phyloP scores from a whole-genome alignment of 2,329 filamentous ascomycete species.

The Epichloe elymi region DNA sequence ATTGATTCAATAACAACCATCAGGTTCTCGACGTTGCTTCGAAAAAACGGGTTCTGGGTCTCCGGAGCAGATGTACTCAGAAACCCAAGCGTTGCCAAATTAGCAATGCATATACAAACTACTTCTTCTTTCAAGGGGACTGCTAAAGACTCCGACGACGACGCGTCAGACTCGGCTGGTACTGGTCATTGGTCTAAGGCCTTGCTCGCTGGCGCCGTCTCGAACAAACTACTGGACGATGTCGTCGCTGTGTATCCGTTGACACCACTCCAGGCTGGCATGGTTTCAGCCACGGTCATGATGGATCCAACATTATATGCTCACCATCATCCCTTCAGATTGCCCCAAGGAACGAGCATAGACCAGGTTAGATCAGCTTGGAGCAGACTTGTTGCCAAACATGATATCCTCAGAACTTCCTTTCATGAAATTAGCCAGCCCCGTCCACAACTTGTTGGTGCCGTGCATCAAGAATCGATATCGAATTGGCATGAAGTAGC shows the following conservation, averaged over 20 bases:
- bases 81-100: slow-evolving; percentile 16
- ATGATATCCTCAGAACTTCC: slow-evolving; percentile 14
- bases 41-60: slow-evolving; percentile 13
- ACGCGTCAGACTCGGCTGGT: not conserved
- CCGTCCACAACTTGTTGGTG: slow-evolving; percentile 2
- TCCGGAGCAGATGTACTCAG: slow-evolving; percentile 23
- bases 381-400: slow-evolving; percentile 6
- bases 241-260: slow-evolving; percentile 15
- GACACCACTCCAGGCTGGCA: slow-evolving; percentile 11
- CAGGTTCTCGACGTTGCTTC: slow-evolving; percentile 18
- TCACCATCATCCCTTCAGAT: slow-evolving; percentile 7
- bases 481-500: not conserved
- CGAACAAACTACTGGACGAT: slow-evolving; percentile 3
- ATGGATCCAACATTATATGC: slow-evolving; percentile 10
- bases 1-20: slow-evolving; percentile 21
- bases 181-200: not conserved
- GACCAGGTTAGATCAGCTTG: slow-evolving; percentile 8
- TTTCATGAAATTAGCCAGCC: slow-evolving; percentile 11
- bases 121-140: too few species aligned
- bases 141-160: too few species aligned
- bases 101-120: slow-evolving; percentile 4
- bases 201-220: not conserved
- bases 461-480: not conserved
- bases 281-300: slow-evolving; percentile 9
- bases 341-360: slow-evolving; percentile 4